Percentiles rank a stretch among this genome's conserved stretches.
Evolutionary conservation across 2,329 filamentous ascomycete species (phyloP).

Genomic region (Phaeosphaeriaceae sp.): DNA sequence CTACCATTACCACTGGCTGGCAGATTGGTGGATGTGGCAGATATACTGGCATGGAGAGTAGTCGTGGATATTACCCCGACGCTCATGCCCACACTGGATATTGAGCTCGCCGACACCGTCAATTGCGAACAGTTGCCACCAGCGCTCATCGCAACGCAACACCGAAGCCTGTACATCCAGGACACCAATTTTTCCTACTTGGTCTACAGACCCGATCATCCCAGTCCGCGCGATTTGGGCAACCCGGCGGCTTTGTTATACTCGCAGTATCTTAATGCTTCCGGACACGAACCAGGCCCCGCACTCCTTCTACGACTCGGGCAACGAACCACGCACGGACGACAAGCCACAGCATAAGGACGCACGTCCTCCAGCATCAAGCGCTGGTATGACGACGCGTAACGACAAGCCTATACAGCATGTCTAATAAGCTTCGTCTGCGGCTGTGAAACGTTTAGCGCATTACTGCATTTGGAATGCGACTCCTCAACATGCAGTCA

Average conservation of each 20-base stretch:
- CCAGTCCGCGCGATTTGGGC: conserved; percentile 6
- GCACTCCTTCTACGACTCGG: conserved; percentile 8
- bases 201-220: not conserved
- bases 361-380: conserved; percentile 22
- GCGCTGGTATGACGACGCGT: conserved; percentile 20
- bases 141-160: conserved; percentile 2
- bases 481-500: conserved; percentile 13
- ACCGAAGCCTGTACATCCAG: conserved; percentile 7
- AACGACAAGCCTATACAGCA: conserved; percentile 19
- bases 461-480: conserved; percentile 28
- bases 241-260: conserved; percentile 19
- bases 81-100: conserved; percentile 51
- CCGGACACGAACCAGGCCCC: conserved; percentile 14
- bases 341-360: conserved; percentile 18
- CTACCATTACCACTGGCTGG: conserved; percentile 42
- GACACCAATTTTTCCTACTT: not conserved
- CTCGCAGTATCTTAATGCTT: conserved; percentile 26
- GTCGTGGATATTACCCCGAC: conserved; percentile 57
- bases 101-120: conserved; percentile 25
- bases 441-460: conserved; percentile 27
- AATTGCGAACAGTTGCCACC: not conserved
- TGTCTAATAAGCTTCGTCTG: conserved; percentile 14
- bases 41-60: conserved; percentile 57
- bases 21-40: conserved; percentile 51
- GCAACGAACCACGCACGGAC: conserved; percentile 33